Base-by-base conservation (phyloP, 2,329 filamentous ascomycete species). In the Penicillium brasilianum region DNA sequence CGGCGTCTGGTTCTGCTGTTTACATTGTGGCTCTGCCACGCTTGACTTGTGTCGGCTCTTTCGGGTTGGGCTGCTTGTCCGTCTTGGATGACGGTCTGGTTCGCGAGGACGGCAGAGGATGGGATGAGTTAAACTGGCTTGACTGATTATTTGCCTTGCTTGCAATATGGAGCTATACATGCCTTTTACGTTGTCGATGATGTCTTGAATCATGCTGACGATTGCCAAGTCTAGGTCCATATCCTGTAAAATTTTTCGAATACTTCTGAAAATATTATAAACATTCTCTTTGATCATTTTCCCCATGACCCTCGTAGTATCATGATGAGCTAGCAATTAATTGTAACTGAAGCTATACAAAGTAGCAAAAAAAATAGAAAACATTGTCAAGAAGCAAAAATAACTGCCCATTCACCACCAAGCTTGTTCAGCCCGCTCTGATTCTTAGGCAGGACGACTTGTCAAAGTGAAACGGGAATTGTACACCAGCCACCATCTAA, bases 91-190 rank as follows among this genome's bases (percentile, higher is more conserved):
- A 62, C 68, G 69, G 72, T 66, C 60, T 53, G 66, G 69, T 63
- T 66, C 60, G 69, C 57, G 68, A 59, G 65, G 64, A 63, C 66
- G 72, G 66, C 74, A 77, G 75, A 73, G 76, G 76, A 78, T 73
- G 76, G 75, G 75, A 76, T 78, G 77, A 78, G 70, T 78, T 75
- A 74, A 62, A 73, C 67, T 71, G 77, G 76, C 76, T 77, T 76
- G 71, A 61, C 76, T 78, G 76, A 78, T 69, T 65, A 67, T 49
- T 56, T 52, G 60, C 48, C 56, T 30, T 18, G 55, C 57, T 62
- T 66, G 63, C 62, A 61, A 64, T 7, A 51, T 55, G 52, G 50
- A 56, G 54, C 32, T 55, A 32, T 46, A 22, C 32, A 39, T 53
- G 28, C 39, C 43, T 60, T 37, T 48, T 55, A 16, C 41, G 53